phyloP scores from a whole-genome alignment of 2,329 filamentous ascomycete species.

The Alternaria ethzedia region DNA sequence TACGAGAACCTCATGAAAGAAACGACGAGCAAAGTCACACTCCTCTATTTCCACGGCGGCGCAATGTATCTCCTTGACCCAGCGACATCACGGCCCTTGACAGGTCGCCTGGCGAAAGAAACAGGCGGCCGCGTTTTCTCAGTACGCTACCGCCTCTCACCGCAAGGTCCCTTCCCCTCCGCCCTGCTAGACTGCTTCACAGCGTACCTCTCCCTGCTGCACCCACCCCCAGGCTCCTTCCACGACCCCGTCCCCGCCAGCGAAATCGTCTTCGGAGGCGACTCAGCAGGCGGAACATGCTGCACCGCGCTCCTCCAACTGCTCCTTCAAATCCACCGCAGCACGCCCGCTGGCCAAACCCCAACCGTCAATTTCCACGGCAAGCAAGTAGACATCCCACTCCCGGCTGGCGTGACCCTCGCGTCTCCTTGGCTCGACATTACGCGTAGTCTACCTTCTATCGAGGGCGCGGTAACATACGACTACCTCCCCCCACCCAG shows the following conservation, averaged over 20 bases:
- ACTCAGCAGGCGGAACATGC: slow-evolving; percentile 78
- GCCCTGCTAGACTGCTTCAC: slow-evolving; percentile 75
- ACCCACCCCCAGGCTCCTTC: slow-evolving; percentile 71
- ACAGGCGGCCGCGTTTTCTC: slow-evolving; percentile 73
- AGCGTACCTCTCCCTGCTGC: slow-evolving; percentile 74
- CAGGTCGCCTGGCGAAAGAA: slow-evolving; percentile 68
- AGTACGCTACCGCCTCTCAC: slow-evolving; percentile 76
- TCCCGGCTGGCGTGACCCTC: slow-evolving; percentile 70
- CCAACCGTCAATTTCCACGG: slow-evolving; percentile 67
- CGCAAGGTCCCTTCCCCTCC: slow-evolving; percentile 75
- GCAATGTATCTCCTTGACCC: slow-evolving; percentile 77
- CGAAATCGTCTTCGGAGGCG: slow-evolving; percentile 74
- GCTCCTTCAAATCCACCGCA: slow-evolving; percentile 66
- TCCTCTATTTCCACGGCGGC: slow-evolving; percentile 79
- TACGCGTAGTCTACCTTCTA: slow-evolving; percentile 66
- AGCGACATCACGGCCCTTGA: slow-evolving; percentile 65
- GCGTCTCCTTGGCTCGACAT: slow-evolving; percentile 77
- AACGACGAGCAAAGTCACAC: slow-evolving; percentile 65
- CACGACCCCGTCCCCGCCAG: slow-evolving; percentile 69
- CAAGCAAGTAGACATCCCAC: slow-evolving; percentile 61
- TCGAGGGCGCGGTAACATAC: slow-evolving; percentile 59
- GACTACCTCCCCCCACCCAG: slow-evolving; percentile 67
- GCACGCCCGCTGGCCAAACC: slow-evolving; percentile 47
- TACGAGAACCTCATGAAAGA: slow-evolving; percentile 73
- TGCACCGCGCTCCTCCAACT: slow-evolving; percentile 70